Evolutionary conservation across 225 moss, liverwort and hornwort genomes (phyloP), one percentile per base, ranked within the genome.

Genomic region (Anthoceros angustus): DNA sequence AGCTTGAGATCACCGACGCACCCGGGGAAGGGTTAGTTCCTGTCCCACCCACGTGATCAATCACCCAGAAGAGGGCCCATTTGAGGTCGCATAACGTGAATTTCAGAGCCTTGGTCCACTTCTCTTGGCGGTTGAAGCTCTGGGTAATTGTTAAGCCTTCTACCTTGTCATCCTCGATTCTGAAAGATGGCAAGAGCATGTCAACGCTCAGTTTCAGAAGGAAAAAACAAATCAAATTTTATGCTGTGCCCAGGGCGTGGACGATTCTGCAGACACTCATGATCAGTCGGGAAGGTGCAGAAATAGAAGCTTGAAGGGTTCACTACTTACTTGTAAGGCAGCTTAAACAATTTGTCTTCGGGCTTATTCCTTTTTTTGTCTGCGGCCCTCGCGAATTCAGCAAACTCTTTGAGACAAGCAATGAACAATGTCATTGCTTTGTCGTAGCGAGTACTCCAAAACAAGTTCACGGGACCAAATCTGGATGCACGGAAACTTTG

Each of bases 381-480:
- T 73, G 84, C 89, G 43, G 81, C 78, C 64, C 92, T 76, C 26
- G 98, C 98, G 70, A 98, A 98, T 43, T 98, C 98, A 12, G 98
- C 92, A 65, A 98, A 98, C 79, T 98, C 98, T 77, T 98, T 98
- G 45, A 98, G 83, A 74, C 98, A 98, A 39, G 98, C 88, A 39
- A 98, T 73, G 78, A 89, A 98, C 78, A 87, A 98, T 68, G 87
- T 98, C 98, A 98, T 98, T 62, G 92, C 98, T 72, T 92, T 98
- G 70, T 98, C 98, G 66, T 98, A 98, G 61, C 98, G 83, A 62
- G 92, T 87, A 78, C 98, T 98, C 98, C 98, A 98, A 64, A 98
- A 98, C 26, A 98, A 79, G 72, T 98, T 98, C 60, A 98, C 98
- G 62, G 98, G 98, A 71, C 98, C 98, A 76, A 92, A 98, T 71